Evolutionary conservation across 2,329 filamentous ascomycete species (phyloP).

Genomic region (Monilinia fructicola): DNA sequence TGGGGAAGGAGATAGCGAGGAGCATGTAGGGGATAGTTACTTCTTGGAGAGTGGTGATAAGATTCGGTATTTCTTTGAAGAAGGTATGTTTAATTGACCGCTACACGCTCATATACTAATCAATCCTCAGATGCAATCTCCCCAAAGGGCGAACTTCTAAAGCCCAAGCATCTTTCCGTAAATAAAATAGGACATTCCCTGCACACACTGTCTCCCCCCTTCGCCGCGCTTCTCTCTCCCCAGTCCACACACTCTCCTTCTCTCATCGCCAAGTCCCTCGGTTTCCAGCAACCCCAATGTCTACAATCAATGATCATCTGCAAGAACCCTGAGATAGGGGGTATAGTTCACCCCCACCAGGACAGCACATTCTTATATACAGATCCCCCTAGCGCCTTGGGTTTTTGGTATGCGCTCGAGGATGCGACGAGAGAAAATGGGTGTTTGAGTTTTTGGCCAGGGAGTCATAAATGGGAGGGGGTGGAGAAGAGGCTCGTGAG

Average conservation of each 20-base stretch:
- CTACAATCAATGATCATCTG: constrained; percentile 98
- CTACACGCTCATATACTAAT: not conserved
- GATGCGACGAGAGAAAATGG: constrained; percentile 86
- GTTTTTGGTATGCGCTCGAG: constrained; percentile 97
- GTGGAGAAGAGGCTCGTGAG: constrained; percentile 76
- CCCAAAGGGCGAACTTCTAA: constrained; percentile 60
- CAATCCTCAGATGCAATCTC: constrained; percentile 68
- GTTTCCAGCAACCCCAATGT: constrained; percentile 51
- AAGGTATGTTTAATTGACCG: constrained; percentile 47
- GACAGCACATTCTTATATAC: constrained; percentile 94
- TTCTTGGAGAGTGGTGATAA: constrained; percentile 90
- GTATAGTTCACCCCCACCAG: constrained; percentile 86
- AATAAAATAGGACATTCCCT: constrained; percentile 87
- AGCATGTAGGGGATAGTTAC: constrained; percentile 92
- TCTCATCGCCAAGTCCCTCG: constrained; percentile 49
- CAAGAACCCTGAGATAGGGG: constrained; percentile 96
- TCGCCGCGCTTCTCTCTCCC: constrained; percentile 53
- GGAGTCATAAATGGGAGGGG: constrained; percentile 73
- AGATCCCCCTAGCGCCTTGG: constrained; percentile 80
- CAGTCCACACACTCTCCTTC: constrained; percentile 43
- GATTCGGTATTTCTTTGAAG: constrained; percentile 95
- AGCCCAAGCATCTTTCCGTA: constrained; percentile 80
- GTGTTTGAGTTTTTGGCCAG: constrained; percentile 81
- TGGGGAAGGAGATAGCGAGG: constrained; percentile 59
- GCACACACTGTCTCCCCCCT: constrained; percentile 66